Evolutionary conservation across 106 monocot genomes (phyloP).

Genomic region (Dendrobium nobile): DNA sequence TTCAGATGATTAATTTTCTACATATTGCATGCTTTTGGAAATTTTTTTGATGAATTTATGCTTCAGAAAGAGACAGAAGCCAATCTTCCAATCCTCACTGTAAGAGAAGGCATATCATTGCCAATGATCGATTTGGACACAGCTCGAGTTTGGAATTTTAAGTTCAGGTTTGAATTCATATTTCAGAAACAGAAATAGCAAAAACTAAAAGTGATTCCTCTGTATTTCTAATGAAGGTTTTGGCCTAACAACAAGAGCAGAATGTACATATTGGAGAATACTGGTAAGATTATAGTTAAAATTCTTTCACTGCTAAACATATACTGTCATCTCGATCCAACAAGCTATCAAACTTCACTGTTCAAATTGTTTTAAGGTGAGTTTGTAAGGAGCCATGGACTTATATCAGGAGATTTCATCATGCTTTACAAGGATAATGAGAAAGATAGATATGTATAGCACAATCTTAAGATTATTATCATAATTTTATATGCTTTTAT

Average conservation of each 20-base stretch:
- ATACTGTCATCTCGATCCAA: not conserved
- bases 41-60: not conserved
- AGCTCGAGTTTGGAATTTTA: conserved; percentile 71
- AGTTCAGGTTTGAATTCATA: conserved; percentile 53
- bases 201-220: too few relatives aligned
- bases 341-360: not conserved
- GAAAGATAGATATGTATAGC: conserved; percentile 57
- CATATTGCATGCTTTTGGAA: not conserved
- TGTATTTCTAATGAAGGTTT: conserved; percentile 33
- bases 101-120: conserved; percentile 55
- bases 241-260: conserved; percentile 97
- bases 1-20: not conserved
- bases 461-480: not conserved
- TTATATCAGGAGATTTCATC: conserved; percentile 71
- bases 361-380: conserved; percentile 29
- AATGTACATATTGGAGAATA: conserved; percentile 90
- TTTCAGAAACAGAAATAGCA: not conserved
- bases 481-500: too few relatives aligned
- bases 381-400: conserved; percentile 58
- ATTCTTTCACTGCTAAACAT: not conserved
- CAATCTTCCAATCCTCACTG: conserved; percentile 55
- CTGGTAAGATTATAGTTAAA: conserved; percentile 30
- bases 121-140: conserved; percentile 72
- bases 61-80: conserved; percentile 82
- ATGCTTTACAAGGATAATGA: conserved; percentile 79